phyloP scores from a whole-genome alignment of 176 grass and related monocot species.

The Chrysopogon serrulatus region DNA sequence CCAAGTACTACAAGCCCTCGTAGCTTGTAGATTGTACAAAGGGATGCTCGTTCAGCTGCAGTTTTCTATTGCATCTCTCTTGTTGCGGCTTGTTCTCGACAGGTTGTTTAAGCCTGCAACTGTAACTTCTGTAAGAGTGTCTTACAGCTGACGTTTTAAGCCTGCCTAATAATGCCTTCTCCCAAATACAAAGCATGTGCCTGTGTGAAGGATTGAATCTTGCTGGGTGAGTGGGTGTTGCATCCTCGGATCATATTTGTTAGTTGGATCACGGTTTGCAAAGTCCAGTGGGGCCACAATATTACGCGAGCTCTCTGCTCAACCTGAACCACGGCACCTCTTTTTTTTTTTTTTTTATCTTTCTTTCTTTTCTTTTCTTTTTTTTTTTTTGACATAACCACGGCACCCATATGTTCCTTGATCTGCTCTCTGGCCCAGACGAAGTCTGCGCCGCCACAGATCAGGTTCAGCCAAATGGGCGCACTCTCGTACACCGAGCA shows the following conservation, averaged over 20 bases:
- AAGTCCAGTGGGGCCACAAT: not conserved
- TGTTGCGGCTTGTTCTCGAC: not conserved
- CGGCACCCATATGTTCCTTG: no score
- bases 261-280: not conserved
- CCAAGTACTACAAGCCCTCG: conserved; percentile 86
- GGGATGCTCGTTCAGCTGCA: not conserved
- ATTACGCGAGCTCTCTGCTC: not conserved
- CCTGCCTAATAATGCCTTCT: conserved; percentile 6
- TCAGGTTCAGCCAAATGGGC: no score
- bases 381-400: no score
- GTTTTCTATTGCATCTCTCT: conserved; percentile 8
- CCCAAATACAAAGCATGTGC: not conserved
- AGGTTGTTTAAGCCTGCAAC: not conserved
- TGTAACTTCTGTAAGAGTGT: conserved; percentile 32
- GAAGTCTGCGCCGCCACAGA: no score
- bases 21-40: conserved; percentile 48
- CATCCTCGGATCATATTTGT: not conserved
- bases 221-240: not conserved
- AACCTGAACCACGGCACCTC: no score
- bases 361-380: no score
- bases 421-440: no score
- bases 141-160: conserved; percentile 17
- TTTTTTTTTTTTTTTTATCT: no score
- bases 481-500: no score
- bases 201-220: not conserved